These are phyloP conservation scores for Huntiella omanensis DNA, from an alignment of 2,329 filamentous ascomycete species.

Conservation along the genomic window DNA sequence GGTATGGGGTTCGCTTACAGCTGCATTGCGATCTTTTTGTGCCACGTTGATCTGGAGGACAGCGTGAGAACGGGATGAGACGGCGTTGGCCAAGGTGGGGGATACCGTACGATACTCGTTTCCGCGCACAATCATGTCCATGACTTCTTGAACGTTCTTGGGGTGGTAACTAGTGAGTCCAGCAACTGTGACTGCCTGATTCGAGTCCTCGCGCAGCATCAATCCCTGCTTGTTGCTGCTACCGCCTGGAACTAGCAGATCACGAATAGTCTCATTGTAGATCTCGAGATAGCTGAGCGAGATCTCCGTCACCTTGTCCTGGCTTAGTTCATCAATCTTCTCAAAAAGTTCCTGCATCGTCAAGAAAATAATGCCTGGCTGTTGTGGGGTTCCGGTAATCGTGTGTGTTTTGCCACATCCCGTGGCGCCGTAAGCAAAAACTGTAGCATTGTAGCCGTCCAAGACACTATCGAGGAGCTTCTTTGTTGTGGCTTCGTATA, in stretches of 20 bases:
- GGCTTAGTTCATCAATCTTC: constrained; percentile 69
- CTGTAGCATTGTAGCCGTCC: constrained; percentile 95
- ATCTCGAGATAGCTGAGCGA: constrained; percentile 93
- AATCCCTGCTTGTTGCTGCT: constrained; percentile 53
- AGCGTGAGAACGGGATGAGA: constrained; percentile 89
- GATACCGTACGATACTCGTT: constrained; percentile 93
- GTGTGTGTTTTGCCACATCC: constrained; percentile 98
- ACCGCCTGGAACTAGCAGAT: constrained; percentile 62
- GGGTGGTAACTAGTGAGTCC: constrained; percentile 85
- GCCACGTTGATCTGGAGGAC: constrained; percentile 94
- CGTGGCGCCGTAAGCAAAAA: constrained; percentile 95
- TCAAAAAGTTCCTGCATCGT: constrained; percentile 99
- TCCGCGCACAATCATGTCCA: constrained; percentile 95
- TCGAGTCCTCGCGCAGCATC: constrained; percentile 86
- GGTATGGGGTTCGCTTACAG: constrained; percentile 83
- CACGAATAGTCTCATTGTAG: constrained; percentile 97
- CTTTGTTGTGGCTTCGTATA: constrained; percentile 86
- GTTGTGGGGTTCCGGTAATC: constrained; percentile 77
- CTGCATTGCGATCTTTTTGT: constrained; percentile 82
- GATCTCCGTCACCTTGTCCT: constrained; percentile 77
- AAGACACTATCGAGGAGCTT: constrained; percentile 83
- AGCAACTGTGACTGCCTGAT: constrained; percentile 78
- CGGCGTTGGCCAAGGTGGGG: constrained; percentile 90
- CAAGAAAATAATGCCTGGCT: constrained; percentile 93
- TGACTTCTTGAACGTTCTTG: constrained; percentile 82